These are phyloP conservation scores for Phialemonium atrogriseum DNA, from an alignment of 2,329 filamentous ascomycete species.

Conservation along the genomic window DNA sequence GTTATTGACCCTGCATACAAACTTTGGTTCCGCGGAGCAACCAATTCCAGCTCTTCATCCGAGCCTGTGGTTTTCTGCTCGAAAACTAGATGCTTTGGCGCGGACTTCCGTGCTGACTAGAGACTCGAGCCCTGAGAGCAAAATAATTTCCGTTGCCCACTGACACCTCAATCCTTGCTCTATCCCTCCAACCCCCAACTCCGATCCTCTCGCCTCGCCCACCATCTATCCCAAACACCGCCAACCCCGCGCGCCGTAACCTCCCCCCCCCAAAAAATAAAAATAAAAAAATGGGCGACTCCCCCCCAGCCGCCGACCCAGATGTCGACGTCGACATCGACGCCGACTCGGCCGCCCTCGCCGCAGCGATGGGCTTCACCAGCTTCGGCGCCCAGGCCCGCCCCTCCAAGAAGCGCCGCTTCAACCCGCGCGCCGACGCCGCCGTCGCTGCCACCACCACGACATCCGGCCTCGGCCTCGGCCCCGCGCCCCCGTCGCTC, in stretches of 20 bases:
- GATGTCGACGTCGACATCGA: slow-evolving; percentile 15
- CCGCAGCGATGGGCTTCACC: slow-evolving; percentile 64
- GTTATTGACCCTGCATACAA: too few relatives aligned
- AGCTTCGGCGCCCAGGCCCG: slow-evolving; percentile 52
- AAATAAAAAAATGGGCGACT: neutral
- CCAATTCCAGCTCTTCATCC: neutral
- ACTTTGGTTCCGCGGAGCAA: too few relatives aligned
- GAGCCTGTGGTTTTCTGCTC: neutral
- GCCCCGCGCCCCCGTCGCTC: slow-evolving; percentile 7
- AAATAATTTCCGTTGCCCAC: too few relatives aligned
- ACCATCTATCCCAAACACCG: slow-evolving; percentile 25
- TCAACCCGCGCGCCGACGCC: slow-evolving; percentile 47
- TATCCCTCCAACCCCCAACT: neutral
- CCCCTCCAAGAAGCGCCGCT: slow-evolving; percentile 58
- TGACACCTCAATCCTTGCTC: too few relatives aligned
- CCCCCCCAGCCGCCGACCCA: slow-evolving; percentile 3
- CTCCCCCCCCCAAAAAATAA: too few relatives aligned
- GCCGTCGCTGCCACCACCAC: slow-evolving; percentile 28
- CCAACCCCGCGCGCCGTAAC: too few relatives aligned
- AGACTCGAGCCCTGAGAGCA: too few relatives aligned
- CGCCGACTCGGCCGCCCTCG: slow-evolving; percentile 43
- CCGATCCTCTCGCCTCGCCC: neutral
- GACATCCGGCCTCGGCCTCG: neutral
- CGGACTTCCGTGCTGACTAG: too few relatives aligned
- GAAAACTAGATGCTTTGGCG: neutral